A percentile compares a stretch with the other conserved stretches of the same genome.
These are phyloP conservation scores for Leccinum longicurvipes DNA, from an alignment of 768 basidiomycete genomes.

Conservation along the genomic window DNA sequence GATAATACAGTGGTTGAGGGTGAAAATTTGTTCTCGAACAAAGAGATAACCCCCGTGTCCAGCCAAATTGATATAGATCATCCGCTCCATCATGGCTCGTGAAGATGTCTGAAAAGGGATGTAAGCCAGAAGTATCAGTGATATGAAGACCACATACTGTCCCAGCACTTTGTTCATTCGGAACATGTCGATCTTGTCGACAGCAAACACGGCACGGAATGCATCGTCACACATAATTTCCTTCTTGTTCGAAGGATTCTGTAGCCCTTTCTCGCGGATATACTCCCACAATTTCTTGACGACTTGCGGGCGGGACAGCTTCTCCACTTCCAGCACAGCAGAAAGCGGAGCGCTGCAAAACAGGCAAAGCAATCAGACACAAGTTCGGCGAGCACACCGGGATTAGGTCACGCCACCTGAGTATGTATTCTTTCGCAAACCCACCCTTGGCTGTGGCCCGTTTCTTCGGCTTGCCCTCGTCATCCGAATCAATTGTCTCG, in stretches of 20 bases:
- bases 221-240: slow-evolving; percentile 82
- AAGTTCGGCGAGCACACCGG: not conserved
- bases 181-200: slow-evolving; percentile 89
- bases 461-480: slow-evolving; percentile 50
- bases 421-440: slow-evolving; percentile 70
- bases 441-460: slow-evolving; percentile 61
- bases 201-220: slow-evolving; percentile 71
- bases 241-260: slow-evolving; percentile 80
- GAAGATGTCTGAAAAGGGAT: slow-evolving; percentile 27
- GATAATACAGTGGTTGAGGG: slow-evolving; percentile 8
- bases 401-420: slow-evolving; percentile 49
- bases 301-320: slow-evolving; percentile 81
- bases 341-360: slow-evolving; percentile 65
- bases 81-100: slow-evolving; percentile 20
- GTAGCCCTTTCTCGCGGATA: slow-evolving; percentile 76
- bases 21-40: slow-evolving; percentile 10
- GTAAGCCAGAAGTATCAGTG: not conserved
- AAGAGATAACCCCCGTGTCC: not conserved
- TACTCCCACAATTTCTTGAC: slow-evolving; percentile 91
- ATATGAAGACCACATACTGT: slow-evolving; percentile 43
- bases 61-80: not conserved
- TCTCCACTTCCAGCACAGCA: slow-evolving; percentile 60
- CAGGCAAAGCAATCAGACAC: slow-evolving; percentile 1
- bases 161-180: slow-evolving; percentile 91
- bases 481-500: slow-evolving; percentile 46